Base-by-base conservation (phyloP, 108 stramenopile species). In the Nitzschia sp. region DNA sequence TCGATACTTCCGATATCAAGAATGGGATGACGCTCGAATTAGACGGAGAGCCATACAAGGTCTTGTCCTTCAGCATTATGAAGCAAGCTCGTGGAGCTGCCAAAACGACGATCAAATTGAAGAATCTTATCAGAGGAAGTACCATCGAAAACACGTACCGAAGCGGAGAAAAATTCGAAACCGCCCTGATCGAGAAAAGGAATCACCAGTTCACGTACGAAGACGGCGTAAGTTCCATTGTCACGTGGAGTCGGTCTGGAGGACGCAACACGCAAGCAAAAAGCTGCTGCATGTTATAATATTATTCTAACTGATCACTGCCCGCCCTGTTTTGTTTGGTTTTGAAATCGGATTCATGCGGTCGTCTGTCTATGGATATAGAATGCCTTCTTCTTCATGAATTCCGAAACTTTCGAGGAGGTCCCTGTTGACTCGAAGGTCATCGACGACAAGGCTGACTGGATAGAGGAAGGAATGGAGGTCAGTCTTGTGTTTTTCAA, bases 111-210 rank as follows among this genome's bases (percentile, higher is more conserved):
- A 90, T 90, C 55, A 97, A 97, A 66, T 89, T 97, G 63, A 97
- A 97, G 83, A 97, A 97, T 80, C 75, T 97, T 48, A 87, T 89
- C 67, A 81, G 86, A 32, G 97, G 95, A 15, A 95, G 78, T 57
- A 90, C 93, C 29, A 82, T 96, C 62, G 97, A 97, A 75, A 96
- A 96, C 69, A 97, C 97, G 15, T 97, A 95, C 73, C 79, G 97
- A 52, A 88, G 87, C 63, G 97, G 95, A 66, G 92, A 93, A 70
- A 95, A 90, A 70, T 90, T 97, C 57, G 75, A 88, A 65, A 92
- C 91, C 23, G 96, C 96, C 8, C 53, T 88, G 76, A 94, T 97
- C 71, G 83, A 82, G 62, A 92, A 84, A 78, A 79, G 77, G 41
- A 79, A 81, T 38, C 81, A 87, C 65, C 88, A 90, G 76, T 96